Base-by-base conservation (phyloP, 352 stramenopile genomes). In the Pythium rishiriense region DNA sequence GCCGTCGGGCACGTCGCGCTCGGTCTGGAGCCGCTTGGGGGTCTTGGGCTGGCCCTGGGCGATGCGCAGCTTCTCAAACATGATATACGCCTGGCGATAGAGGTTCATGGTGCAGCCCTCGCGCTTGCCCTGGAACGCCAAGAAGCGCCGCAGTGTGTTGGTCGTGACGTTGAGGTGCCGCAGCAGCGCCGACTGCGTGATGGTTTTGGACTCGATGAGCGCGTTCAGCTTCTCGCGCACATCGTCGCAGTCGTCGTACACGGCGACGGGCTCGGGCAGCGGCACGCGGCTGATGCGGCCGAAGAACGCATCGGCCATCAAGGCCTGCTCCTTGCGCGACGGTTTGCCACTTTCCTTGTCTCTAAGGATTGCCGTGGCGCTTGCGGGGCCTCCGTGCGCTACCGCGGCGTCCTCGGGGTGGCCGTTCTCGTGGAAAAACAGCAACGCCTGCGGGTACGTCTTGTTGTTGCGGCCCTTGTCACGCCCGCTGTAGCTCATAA, bases 51-150 rank as follows among this genome's bases (percentile, higher is more conserved):
- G 62, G 43, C 56, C 57, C 26, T 88, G 68, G 14, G 74, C 49
- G 54, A 88, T 75, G 58, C 76, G 75, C 12, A 79, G 70, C 62
- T 82, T 79, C 65, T 88, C 79, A 33, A 88, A 85, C 45, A 88
- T 81, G 51, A 50, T 61, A 69, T 88, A 88, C 11, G 69, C 79
- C 10, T 49, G 62, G 8, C 57, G 57, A 49, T 87, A 88, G 28
- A 83, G 70, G 10, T 73, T 72, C 19, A 75, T 86, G 17, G 72
- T 73, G 22, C 68, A 72, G 47, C 79, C 76, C 28, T 79, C 72
- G 43, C 76, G 73, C 52, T 79, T 78, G 59, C 76, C 74, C 46
- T 79, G 81, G 62, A 62, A 56, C 19, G 69, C 78, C n/a, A 84
- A 64, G 54, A 81, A 85, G 47, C 67, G 72, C 12, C 74, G 75